Percentiles rank a stretch among this genome's conserved stretches.
These are phyloP conservation scores for Epicoccum nigrum DNA, from an alignment of 2,329 filamentous ascomycete species.

Conservation along the genomic window DNA sequence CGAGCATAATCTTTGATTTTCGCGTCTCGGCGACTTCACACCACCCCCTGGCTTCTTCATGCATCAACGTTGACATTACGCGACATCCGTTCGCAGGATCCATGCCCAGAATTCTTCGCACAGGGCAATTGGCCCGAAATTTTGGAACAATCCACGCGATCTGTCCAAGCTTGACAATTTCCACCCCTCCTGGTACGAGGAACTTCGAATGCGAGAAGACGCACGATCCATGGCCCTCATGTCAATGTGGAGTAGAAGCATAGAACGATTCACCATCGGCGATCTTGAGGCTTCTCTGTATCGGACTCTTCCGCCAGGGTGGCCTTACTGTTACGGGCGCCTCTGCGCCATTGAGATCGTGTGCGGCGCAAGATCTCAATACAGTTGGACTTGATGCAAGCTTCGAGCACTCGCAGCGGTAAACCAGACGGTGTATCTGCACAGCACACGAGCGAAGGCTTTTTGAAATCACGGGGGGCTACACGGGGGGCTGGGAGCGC, in stretches of 20 bases:
- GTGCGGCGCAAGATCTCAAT: constrained; percentile 13
- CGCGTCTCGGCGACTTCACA: constrained; percentile 6
- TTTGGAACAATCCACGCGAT: constrained; percentile 16
- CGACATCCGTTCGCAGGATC: constrained; percentile 11
- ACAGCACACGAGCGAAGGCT: constrained; percentile 12
- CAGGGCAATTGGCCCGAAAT: constrained; percentile 16
- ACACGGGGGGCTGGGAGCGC: not conserved
- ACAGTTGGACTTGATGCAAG: constrained; percentile 14
- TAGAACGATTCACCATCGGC: constrained; percentile 10
- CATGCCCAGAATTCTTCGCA: constrained; percentile 10
- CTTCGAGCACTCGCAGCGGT: constrained; percentile 14
- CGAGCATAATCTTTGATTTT: constrained; percentile 14
- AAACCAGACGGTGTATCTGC: constrained; percentile 19
- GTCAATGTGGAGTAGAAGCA: constrained; percentile 15
- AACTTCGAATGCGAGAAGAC: constrained; percentile 3
- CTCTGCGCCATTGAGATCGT: constrained; percentile 3
- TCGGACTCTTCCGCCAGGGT: constrained; percentile 3
- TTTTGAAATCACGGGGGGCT: constrained; percentile 12
- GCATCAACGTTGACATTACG: constrained; percentile 17
- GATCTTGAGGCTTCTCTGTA: constrained; percentile 9
- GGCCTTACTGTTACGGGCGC: constrained; percentile 4
- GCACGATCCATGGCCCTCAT: constrained; percentile 9
- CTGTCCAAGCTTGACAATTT: constrained; percentile 15
- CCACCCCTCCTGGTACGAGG: constrained; percentile 5
- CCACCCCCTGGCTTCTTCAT: constrained; percentile 10